These are phyloP conservation scores for Lichtheimia ramosa DNA, from an alignment of 371 early-diverging fungal genomes.

Conservation along the genomic window DNA sequence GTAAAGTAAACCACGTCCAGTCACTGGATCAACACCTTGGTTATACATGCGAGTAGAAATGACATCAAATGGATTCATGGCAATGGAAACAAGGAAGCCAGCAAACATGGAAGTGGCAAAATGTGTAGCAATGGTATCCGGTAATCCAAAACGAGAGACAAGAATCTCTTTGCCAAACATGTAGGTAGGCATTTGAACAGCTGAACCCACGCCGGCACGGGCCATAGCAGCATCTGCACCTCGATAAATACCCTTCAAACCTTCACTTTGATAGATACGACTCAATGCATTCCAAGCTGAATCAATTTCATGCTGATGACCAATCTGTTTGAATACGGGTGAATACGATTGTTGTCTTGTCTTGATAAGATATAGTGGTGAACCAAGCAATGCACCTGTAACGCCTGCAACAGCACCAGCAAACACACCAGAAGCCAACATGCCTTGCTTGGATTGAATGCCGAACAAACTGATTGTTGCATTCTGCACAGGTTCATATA, in stretches of 20 bases:
- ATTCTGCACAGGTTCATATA: slow-evolving; percentile 78
- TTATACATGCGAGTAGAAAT: slow-evolving; percentile 95
- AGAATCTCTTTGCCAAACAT: slow-evolving; percentile 77
- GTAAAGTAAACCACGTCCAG: slow-evolving; percentile 74
- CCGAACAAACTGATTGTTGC: slow-evolving; percentile 19
- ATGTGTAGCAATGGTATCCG: slow-evolving; percentile 71
- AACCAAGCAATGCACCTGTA: slow-evolving; percentile 81
- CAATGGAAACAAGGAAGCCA: slow-evolving; percentile 83
- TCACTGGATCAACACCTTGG: slow-evolving; percentile 71
- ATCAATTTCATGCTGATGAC: slow-evolving; percentile 87
- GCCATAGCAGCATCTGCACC: slow-evolving; percentile 91
- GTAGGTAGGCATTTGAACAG: slow-evolving; percentile 91
- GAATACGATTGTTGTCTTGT: slow-evolving; percentile 94
- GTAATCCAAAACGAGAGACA: slow-evolving; percentile 58
- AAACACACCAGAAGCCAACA: slow-evolving; percentile 62
- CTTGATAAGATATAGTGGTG: slow-evolving; percentile 91
- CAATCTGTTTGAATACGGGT: slow-evolving; percentile 71
- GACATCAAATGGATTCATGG: slow-evolving; percentile 98
- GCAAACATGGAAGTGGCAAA: slow-evolving; percentile 80
- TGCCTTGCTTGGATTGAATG: slow-evolving; percentile 22
- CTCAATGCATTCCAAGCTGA: slow-evolving; percentile 66
- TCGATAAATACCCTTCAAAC: slow-evolving; percentile 80
- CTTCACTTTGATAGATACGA: slow-evolving; percentile 68
- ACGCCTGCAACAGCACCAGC: slow-evolving; percentile 72
- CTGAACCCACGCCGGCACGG: slow-evolving; percentile 88